Base-by-base conservation (phyloP, 78 protist species). In the Dictyostelium capitatum region DNA sequence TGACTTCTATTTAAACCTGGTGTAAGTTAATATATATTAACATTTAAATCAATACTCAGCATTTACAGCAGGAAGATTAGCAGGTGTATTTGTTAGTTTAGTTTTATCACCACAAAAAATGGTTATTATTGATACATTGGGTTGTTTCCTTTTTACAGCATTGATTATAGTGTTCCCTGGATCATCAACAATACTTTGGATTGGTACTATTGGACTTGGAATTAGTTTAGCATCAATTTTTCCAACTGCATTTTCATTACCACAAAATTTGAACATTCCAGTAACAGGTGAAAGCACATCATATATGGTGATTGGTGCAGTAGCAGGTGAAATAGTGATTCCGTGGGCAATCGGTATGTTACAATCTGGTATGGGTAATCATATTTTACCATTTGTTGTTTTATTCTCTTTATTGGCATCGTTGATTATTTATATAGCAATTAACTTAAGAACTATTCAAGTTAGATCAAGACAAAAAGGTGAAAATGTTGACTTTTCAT, bases 271-370 rank as follows among this genome's bases (percentile, higher is more conserved):
- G 17, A 62, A 67, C 41, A 77, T 87, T 0, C 79, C 80, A 17
- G 79, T 87, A 0, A 87, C 85, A 17, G 84, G 93, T 51, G 84
- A 77, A 9, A n/a, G 79, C 10, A 77, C 84, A 30, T 87, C 93
- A 3, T 87, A 77, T 37, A 87, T 87, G 93, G 83, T 87, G 4
- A 87, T 87, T 30, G 93, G 93, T 20, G 93, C 93, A 1, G 54
- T 54, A 0, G 59, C 32, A 14, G 93, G 93, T 10, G 93, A 87
- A 37, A 19, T 77, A 5, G 54, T 73, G 1, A 48, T 87, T 20
- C 93, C 93, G 11, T 77, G 83, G 83, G 5, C 51, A 80, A 87
- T 77, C 5, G 93, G 93, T 50, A 28, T 87, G 1, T 37, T 57
- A 0, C 93, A 87, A 51, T 65, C 67, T 65, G 48, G 78, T 25